Conservation (phyloP, 345 rosid genomes). For the Garcia nutans region DNA sequence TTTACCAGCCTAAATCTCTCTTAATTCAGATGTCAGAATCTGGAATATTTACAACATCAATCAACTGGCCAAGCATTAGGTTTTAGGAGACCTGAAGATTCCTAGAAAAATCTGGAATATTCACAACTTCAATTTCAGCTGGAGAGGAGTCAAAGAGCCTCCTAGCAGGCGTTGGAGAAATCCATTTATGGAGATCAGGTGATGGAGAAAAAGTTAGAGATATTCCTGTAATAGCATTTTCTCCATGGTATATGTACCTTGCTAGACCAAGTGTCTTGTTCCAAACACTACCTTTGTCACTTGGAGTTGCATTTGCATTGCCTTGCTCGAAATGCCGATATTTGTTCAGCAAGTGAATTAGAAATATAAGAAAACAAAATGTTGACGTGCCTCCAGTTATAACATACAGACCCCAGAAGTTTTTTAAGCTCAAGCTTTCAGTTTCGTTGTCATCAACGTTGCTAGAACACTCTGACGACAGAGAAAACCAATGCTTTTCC, state of each 20-base stretch:
- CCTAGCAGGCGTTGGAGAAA: slow-evolving; percentile 11
- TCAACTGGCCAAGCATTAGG: not conserved
- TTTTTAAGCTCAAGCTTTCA: slow-evolving; percentile 33
- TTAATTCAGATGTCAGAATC: not conserved
- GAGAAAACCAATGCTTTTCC: slow-evolving; percentile 38
- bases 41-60: not conserved
- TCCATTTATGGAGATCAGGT: slow-evolving; percentile 10
- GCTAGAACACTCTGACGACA: slow-evolving; percentile 20
- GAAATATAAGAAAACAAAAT: slow-evolving; percentile 34
- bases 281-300: slow-evolving; percentile 16
- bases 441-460: slow-evolving; percentile 13
- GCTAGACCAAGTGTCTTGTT: slow-evolving; percentile 13
- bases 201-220: slow-evolving; percentile 4
- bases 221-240: not conserved
- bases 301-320: slow-evolving; percentile 6
- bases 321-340: not conserved
- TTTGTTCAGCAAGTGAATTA: slow-evolving; percentile 11
- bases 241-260: slow-evolving; percentile 16
- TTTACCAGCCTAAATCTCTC: no score
- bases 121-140: slow-evolving; percentile 6
- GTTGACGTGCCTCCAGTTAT: slow-evolving; percentile 39
- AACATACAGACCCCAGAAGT: slow-evolving; percentile 50
- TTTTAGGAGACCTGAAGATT: not conserved
- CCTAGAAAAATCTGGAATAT: slow-evolving; percentile 1
- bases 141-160: not conserved